Percentiles rank a stretch among this genome's conserved stretches.
These are phyloP conservation scores for Elongisporangium undulatum DNA, from an alignment of 352 stramenopile genomes.

Conservation along the genomic window DNA sequence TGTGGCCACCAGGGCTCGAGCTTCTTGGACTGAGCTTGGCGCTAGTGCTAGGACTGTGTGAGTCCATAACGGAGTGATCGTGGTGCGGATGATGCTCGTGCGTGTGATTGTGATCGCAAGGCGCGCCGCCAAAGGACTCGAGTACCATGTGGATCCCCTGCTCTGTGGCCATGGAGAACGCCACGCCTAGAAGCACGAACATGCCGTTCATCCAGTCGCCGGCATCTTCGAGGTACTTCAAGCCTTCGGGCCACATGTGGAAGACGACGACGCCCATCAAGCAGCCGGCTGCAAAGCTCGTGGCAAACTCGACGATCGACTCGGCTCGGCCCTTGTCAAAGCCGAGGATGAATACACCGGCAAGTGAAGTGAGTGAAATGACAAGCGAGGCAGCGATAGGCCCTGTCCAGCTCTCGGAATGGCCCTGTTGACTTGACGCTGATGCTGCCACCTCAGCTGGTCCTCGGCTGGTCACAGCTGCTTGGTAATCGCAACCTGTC, in stretches of 20 bases:
- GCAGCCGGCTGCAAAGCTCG: constrained; percentile 19
- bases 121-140: constrained; percentile 14
- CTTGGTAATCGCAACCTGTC: constrained; percentile 1
- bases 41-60: constrained; percentile 1
- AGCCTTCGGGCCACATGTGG: constrained; percentile 30
- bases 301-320: constrained; percentile 14
- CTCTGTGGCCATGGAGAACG: constrained; percentile 25
- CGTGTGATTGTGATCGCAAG: constrained; percentile 3
- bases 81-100: constrained; percentile 5
- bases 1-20: constrained; percentile 10
- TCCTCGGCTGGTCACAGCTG: background rate
- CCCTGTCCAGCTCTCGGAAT: constrained; percentile 3
- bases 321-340: constrained; percentile 12
- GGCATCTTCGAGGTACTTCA: constrained; percentile 19
- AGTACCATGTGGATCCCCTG: constrained; percentile 22
- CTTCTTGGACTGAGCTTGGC: constrained; percentile 8
- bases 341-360: constrained; percentile 13
- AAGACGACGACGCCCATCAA: constrained; percentile 34
- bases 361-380: constrained; percentile 15
- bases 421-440: background rate
- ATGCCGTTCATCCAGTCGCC: constrained; percentile 26
- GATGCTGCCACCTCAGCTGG: too few species aligned
- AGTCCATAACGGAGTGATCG: constrained; percentile 2
- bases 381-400: constrained; percentile 13
- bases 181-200: constrained; percentile 23